Percentiles rank a stretch among this genome's conserved stretches.
These are phyloP conservation scores for Brassica nigra DNA, from an alignment of 345 rosid species.

Conservation along the genomic window DNA sequence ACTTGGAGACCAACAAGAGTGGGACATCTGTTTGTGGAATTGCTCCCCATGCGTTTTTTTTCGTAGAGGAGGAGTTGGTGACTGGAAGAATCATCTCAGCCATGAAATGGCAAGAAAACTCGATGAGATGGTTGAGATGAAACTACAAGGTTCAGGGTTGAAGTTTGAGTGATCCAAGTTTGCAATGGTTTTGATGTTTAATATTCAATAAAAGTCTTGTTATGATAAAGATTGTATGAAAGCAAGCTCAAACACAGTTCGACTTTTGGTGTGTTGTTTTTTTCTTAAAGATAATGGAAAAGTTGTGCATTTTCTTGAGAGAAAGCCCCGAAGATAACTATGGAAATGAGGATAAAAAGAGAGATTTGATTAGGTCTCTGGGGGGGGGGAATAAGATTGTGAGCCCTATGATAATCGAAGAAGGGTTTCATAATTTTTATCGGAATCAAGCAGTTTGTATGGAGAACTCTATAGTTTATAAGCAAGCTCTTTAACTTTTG, in stretches of 20 bases:
- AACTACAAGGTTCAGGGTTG: background rate
- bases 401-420: no score
- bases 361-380: background rate
- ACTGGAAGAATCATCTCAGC: background rate
- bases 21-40: background rate
- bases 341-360: conserved; percentile 17
- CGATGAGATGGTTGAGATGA: background rate
- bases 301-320: no score
- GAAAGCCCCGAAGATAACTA: background rate
- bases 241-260: background rate
- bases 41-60: background rate
- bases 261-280: no score
- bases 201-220: background rate
- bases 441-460: no score
- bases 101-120: background rate
- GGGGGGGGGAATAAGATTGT: no score
- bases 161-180: background rate
- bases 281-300: background rate
- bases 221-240: background rate
- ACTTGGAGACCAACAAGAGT: background rate
- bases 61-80: background rate
- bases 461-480: background rate
- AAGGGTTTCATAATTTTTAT: no score
- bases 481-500: no score
- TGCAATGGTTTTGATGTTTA: background rate